phyloP scores from a whole-genome alignment of 2,329 filamentous ascomycete genomes.

The Ambrosiella cleistominuta region DNA sequence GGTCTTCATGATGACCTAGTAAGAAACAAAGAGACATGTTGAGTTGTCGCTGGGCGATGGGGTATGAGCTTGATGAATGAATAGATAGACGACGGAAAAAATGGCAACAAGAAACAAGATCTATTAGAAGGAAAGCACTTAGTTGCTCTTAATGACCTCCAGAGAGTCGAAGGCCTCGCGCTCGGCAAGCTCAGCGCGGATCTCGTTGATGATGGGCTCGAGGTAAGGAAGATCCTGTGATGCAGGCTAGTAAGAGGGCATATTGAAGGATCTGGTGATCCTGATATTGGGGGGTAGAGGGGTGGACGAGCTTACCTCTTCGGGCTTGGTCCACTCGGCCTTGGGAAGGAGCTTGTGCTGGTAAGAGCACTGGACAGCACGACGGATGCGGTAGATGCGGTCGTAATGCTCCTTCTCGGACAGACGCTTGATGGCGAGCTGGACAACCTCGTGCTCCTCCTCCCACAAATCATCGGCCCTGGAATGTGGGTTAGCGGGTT shows the following conservation, averaged over 20 bases:
- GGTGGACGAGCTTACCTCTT: constrained; percentile 25
- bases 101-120: constrained; percentile 4
- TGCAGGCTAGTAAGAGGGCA: constrained; percentile 4
- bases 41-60: background rate
- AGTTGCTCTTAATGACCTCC: constrained; percentile 32
- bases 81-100: background rate
- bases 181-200: constrained; percentile 34
- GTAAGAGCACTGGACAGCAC: constrained; percentile 65
- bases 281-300: background rate
- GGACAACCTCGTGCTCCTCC: constrained; percentile 77
- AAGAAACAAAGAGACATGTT: no score
- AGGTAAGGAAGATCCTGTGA: constrained; percentile 37
- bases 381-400: constrained; percentile 90
- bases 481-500: constrained; percentile 4
- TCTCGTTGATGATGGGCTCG: constrained; percentile 31
- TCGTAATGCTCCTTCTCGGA: constrained; percentile 84
- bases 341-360: constrained; percentile 47
- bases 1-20: no score
- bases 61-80: background rate
- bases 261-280: background rate
- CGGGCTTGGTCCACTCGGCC: constrained; percentile 40
- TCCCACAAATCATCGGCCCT: constrained; percentile 90
- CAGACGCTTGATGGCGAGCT: constrained; percentile 79
- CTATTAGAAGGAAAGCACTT: constrained; percentile 14
- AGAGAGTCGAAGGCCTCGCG: constrained; percentile 34